Evolutionary conservation across 768 basidiomycete species (phyloP).

Genomic region (Mycena belliarum): DNA sequence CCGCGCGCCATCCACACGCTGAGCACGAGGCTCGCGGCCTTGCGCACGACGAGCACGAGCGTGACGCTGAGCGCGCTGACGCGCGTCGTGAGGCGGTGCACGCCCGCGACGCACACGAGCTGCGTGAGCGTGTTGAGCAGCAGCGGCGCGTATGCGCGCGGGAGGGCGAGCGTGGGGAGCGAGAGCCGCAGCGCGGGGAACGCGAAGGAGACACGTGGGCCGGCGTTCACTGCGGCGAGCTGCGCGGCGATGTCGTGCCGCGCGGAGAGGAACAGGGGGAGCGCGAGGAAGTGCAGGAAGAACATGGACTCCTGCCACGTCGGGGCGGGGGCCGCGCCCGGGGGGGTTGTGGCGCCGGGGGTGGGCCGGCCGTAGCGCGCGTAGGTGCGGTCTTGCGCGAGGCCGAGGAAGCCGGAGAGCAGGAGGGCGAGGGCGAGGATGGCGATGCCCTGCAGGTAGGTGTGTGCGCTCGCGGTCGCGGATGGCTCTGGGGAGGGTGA

Average conservation of each 20-base stretch:
- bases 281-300: conserved; percentile 80
- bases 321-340: conserved; percentile 19
- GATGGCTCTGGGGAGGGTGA: conserved; percentile 16
- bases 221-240: conserved; percentile 40
- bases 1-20: conserved; percentile 53
- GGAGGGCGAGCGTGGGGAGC: conserved; percentile 47
- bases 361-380: conserved; percentile 25
- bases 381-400: conserved; percentile 84
- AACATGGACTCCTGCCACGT: conserved; percentile 92
- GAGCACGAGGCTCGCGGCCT: conserved; percentile 74
- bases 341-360: conserved; percentile 4
- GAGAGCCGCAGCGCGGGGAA: too few species aligned
- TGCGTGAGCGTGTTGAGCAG: conserved; percentile 81
- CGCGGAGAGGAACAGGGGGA: conserved; percentile 75
- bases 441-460: conserved; percentile 70
- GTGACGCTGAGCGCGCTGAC: conserved; percentile 78
- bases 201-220: conserved; percentile 34
- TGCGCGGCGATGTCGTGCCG: conserved; percentile 53
- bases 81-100: conserved; percentile 79
- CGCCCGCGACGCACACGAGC: conserved; percentile 82
- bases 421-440: conserved; percentile 78
- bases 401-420: conserved; percentile 78
- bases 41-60: conserved; percentile 78
- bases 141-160: conserved; percentile 63
- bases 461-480: conserved; percentile 29